These are phyloP conservation scores for Fusarium virguliforme DNA, from an alignment of 2,329 filamentous ascomycete species.

Conservation along the genomic window DNA sequence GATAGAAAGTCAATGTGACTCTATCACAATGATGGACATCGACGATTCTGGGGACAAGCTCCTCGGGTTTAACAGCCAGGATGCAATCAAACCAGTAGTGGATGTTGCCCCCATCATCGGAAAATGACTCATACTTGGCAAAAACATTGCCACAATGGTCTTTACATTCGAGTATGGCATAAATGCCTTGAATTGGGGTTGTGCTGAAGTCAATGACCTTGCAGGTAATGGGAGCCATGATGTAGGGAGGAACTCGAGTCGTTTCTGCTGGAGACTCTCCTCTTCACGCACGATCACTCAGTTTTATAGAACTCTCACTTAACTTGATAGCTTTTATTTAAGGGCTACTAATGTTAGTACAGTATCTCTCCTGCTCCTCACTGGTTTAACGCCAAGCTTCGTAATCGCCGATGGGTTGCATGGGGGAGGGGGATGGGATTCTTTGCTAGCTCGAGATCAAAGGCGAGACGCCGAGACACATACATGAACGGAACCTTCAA, in stretches of 20 bases:
- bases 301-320: not conserved
- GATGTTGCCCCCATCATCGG: conserved; percentile 19
- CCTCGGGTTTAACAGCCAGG: not conserved
- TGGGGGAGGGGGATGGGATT: not conserved
- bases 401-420: not conserved
- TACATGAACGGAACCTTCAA: not conserved
- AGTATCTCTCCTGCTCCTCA: too few relatives aligned
- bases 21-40: conserved; percentile 1
- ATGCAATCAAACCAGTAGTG: conserved; percentile 19
- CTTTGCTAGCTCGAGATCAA: not conserved
- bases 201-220: conserved; percentile 12
- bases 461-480: not conserved
- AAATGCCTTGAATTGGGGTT: conserved; percentile 16
- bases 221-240: conserved; percentile 19
- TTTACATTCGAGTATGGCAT: conserved; percentile 26
- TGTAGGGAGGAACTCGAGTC: not conserved
- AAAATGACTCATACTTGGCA: conserved; percentile 17
- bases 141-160: not conserved
- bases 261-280: not conserved
- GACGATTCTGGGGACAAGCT: conserved; percentile 1
- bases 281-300: not conserved
- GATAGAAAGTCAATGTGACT: conserved; percentile 14
- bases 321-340: not conserved
- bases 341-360: not conserved
- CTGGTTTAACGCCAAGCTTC: not conserved